Evolutionary conservation across 371 early-diverging fungal species (phyloP).

Genomic region (Saksenaea vasiformis): DNA sequence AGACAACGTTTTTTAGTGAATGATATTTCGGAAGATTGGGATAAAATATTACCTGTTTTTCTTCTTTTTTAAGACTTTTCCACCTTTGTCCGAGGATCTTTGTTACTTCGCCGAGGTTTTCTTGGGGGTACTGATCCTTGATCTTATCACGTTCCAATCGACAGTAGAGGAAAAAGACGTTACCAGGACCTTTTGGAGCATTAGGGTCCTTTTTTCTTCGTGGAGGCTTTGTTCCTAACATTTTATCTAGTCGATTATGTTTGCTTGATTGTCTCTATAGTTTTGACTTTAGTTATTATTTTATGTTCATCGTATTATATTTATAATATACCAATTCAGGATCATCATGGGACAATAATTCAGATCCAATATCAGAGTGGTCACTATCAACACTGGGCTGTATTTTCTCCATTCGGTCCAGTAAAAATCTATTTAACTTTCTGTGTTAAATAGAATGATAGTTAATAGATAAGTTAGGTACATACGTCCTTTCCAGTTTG

Average conservation of each 20-base stretch:
- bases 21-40: not conserved
- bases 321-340: constrained; percentile 12
- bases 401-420: constrained; percentile 26
- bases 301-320: not conserved
- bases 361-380: constrained; percentile 28
- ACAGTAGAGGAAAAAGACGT: constrained; percentile 67
- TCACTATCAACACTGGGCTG: constrained; percentile 23
- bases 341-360: constrained; percentile 22
- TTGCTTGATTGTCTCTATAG: constrained; percentile 7
- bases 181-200: constrained; percentile 69
- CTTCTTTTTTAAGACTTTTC: constrained; percentile 50
- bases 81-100: constrained; percentile 53
- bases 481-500: constrained; percentile 49
- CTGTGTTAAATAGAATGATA: constrained; percentile 13
- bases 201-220: constrained; percentile 62
- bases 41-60: constrained; percentile 49
- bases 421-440: too few relatives aligned
- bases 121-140: constrained; percentile 57
- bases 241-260: constrained; percentile 4
- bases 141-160: constrained; percentile 58
- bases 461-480: not conserved
- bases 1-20: not conserved
- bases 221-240: constrained; percentile 27
- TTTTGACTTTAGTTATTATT: not conserved
- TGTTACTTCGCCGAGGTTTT: constrained; percentile 53